phyloP scores from a whole-genome alignment of 129 eudicot species.

The Arctium minus region DNA sequence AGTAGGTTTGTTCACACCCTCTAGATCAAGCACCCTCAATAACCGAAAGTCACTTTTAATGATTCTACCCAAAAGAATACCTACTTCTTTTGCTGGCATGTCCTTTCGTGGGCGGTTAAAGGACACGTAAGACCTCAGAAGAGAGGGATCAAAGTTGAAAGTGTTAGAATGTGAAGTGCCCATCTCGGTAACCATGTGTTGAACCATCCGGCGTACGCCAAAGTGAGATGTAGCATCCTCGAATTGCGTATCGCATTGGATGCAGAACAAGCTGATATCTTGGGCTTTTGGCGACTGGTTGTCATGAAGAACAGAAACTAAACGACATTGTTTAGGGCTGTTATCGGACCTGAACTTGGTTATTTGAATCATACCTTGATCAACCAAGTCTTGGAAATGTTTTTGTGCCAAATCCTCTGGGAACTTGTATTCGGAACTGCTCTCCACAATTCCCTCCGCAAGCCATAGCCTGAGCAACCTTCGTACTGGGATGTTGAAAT shows the following conservation, averaged over 20 bases:
- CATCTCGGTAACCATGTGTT: conserved; percentile 5
- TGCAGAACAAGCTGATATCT: conserved; percentile 42
- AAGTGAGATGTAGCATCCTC: background rate
- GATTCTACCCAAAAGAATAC: conserved; percentile 32
- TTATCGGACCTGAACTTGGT: conserved; percentile 56
- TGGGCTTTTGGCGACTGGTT: conserved; percentile 40
- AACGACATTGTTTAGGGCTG: conserved; percentile 45
- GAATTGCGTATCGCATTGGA: conserved; percentile 15
- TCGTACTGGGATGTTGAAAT: conserved; percentile 42
- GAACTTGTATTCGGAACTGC: background rate
- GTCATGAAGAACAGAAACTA: conserved; percentile 44
- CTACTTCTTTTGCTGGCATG: conserved; percentile 42
- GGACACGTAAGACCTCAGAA: conserved; percentile 47
- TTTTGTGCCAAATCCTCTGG: conserved; percentile 41
- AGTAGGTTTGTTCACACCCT: conserved; percentile 46
- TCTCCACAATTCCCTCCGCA: conserved; percentile 55
- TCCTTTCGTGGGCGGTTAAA: conserved; percentile 43
- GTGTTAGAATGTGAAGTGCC: background rate
- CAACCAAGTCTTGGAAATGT: conserved; percentile 41
- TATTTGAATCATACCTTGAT: conserved; percentile 39
- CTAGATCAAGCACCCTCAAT: conserved; percentile 72
- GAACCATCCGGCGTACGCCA: conserved; percentile 43
- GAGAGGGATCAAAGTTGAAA: conserved; percentile 11
- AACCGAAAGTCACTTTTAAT: conserved; percentile 27
- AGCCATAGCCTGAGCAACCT: conserved; percentile 51